A percentile compares a stretch with the other conserved stretches of the same genome.
These are phyloP conservation scores for Aristolochia fimbriata DNA, from an alignment of 164 flowering plant species.

Conservation along the genomic window DNA sequence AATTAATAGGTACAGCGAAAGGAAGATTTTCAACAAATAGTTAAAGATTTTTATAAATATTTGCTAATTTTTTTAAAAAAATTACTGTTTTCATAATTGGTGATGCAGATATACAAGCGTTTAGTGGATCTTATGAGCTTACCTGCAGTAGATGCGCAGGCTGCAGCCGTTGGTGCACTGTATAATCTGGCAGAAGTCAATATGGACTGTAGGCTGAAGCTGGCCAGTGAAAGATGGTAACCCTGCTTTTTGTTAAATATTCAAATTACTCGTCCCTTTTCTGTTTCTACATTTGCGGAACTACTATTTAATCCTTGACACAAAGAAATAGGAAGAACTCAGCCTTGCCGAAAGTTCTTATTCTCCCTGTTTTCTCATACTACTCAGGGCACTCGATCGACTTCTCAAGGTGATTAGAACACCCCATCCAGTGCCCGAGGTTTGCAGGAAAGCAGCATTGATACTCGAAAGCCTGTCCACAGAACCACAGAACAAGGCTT, in stretches of 20 bases:
- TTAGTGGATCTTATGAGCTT: slow-evolving; percentile 81
- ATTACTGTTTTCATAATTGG: too few relatives aligned
- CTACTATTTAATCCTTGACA: too few relatives aligned
- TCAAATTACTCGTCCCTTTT: background rate
- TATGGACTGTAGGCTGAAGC: slow-evolving; percentile 85
- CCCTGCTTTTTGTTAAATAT: background rate
- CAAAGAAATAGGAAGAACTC: too few relatives aligned
- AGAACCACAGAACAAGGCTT: slow-evolving; percentile 81
- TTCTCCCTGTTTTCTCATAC: background rate
- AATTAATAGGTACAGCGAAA: too few relatives aligned
- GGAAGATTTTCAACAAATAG: too few relatives aligned
- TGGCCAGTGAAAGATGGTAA: slow-evolving; percentile 92
- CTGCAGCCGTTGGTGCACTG: slow-evolving; percentile 92
- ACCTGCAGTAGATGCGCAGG: slow-evolving; percentile 79
- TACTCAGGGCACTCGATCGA: slow-evolving; percentile 78
- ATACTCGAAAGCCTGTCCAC: slow-evolving; percentile 78
- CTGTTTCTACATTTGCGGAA: background rate
- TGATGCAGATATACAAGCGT: slow-evolving; percentile 72
- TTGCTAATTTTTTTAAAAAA: too few relatives aligned
- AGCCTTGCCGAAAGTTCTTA: too few relatives aligned
- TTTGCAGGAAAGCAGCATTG: slow-evolving; percentile 85
- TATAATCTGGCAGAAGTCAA: slow-evolving; percentile 92
- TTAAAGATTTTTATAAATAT: too few relatives aligned
- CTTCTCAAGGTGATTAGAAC: slow-evolving; percentile 65
- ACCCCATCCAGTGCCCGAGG: slow-evolving; percentile 90